phyloP scores from a whole-genome alignment of 176 grass and related monocot genomes.

The Saccharum officinarum region DNA sequence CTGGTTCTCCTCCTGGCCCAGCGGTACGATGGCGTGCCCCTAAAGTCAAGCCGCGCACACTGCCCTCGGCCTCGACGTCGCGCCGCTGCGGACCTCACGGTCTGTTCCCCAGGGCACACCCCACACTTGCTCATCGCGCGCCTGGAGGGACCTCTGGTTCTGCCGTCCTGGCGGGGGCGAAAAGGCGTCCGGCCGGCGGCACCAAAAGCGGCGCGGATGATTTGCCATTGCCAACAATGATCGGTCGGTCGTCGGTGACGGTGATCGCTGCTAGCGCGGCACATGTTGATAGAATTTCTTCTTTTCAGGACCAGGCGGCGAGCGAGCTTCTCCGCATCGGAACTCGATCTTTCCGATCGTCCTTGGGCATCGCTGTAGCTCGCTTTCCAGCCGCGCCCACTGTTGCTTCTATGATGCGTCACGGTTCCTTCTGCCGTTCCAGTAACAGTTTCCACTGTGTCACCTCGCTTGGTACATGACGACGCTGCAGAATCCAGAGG shows the following conservation, averaged over 20 bases:
- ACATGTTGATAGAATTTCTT: neutral
- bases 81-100: neutral
- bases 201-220: neutral
- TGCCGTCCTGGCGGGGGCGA: no score
- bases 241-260: neutral
- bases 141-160: neutral
- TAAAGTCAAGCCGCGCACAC: constrained; percentile 14
- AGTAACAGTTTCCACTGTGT: neutral
- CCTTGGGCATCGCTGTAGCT: neutral
- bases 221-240: neutral
- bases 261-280: neutral
- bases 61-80: neutral
- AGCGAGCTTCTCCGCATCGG: constrained; percentile 8
- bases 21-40: neutral
- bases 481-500: no score
- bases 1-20: neutral
- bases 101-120: neutral
- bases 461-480: neutral
- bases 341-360: constrained; percentile 14
- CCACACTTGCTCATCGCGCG: neutral
- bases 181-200: no score
- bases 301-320: constrained; percentile 11
- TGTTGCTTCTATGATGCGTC: constrained; percentile 13
- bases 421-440: neutral
- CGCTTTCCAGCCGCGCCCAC: constrained; percentile 37